A percentile compares a stretch with the other conserved stretches of the same genome.
Evolutionary conservation across 2,329 filamentous ascomycete genomes (phyloP).

Genomic region (Fusarium euwallaceae): DNA sequence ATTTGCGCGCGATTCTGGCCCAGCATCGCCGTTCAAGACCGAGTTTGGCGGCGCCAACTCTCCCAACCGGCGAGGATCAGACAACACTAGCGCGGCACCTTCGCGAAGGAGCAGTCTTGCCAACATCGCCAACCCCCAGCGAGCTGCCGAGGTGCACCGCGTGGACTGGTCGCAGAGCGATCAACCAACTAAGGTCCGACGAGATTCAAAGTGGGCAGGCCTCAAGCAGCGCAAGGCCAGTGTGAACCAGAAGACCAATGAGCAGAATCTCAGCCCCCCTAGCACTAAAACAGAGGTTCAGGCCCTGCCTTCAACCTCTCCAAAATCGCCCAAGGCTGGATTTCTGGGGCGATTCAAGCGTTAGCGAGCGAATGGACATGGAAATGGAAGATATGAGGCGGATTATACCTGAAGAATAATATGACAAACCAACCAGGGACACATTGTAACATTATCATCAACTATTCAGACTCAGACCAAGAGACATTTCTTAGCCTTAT

Average conservation of each 20-base stretch:
- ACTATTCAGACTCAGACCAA: slow-evolving; percentile 24
- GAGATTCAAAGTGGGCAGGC: slow-evolving; percentile 62
- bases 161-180: slow-evolving; percentile 73
- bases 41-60: slow-evolving; percentile 31
- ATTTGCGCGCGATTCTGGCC: slow-evolving; percentile 32
- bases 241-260: slow-evolving; percentile 45
- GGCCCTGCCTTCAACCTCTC: slow-evolving; percentile 26
- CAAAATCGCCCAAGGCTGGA: slow-evolving; percentile 52
- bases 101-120: slow-evolving; percentile 38
- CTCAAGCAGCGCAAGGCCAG: slow-evolving; percentile 59
- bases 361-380: slow-evolving; percentile 41
- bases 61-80: slow-evolving; percentile 35
- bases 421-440: slow-evolving; percentile 33
- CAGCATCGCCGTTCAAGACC: slow-evolving; percentile 31
- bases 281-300: slow-evolving; percentile 8
- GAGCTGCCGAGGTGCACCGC: slow-evolving; percentile 52
- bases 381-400: not conserved
- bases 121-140: slow-evolving; percentile 33
- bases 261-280: slow-evolving; percentile 24
- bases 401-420: slow-evolving; percentile 12
- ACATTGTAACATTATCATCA: slow-evolving; percentile 30
- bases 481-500: slow-evolving; percentile 10
- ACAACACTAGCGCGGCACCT: slow-evolving; percentile 18
- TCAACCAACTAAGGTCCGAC: slow-evolving; percentile 54
- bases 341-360: slow-evolving; percentile 62